These are phyloP conservation scores for Nicotiana benthamiana DNA, from an alignment of 257 asterid species.

Conservation along the genomic window DNA sequence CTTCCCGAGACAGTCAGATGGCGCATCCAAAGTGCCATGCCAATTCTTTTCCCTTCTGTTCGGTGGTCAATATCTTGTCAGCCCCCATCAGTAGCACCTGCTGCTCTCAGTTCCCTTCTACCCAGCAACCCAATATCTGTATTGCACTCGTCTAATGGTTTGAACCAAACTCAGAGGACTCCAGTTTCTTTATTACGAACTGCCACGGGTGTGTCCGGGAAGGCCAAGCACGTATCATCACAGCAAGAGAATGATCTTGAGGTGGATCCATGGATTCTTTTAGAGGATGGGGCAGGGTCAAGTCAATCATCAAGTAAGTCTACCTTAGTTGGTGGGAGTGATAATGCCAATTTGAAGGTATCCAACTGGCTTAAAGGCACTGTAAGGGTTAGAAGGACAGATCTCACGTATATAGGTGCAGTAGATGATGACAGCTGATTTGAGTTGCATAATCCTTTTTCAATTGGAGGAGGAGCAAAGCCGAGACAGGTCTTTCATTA, in stretches of 20 bases:
- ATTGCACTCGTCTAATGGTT: slow-evolving; percentile 29
- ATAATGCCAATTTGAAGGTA: slow-evolving; percentile 64
- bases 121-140: slow-evolving; percentile 51
- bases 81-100: slow-evolving; percentile 61
- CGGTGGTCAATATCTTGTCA: slow-evolving; percentile 59
- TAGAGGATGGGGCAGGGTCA: slow-evolving; percentile 89
- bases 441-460: slow-evolving; percentile 15
- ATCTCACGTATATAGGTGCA: slow-evolving; percentile 75
- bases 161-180: slow-evolving; percentile 42
- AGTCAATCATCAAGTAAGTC: slow-evolving; percentile 52
- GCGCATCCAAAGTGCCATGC: slow-evolving; percentile 94
- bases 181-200: slow-evolving; percentile 44
- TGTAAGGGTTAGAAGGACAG: slow-evolving; percentile 72
- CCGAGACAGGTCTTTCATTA: slow-evolving; percentile 8
- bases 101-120: slow-evolving; percentile 57
- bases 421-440: slow-evolving; percentile 88
- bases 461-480: slow-evolving; percentile 12
- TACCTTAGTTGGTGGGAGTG: slow-evolving; percentile 37
- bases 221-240: slow-evolving; percentile 27
- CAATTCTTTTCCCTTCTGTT: slow-evolving; percentile 47
- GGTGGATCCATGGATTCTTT: slow-evolving; percentile 72
- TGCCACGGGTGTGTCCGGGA: slow-evolving; percentile 34
- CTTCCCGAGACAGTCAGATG: slow-evolving; percentile 70
- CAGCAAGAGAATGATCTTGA: slow-evolving; percentile 55
- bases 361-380: slow-evolving; percentile 73